Percentiles rank a stretch among this genome's conserved stretches.
phyloP scores from a whole-genome alignment of 2,329 filamentous ascomycete species.

The Monosporascus sp. region DNA sequence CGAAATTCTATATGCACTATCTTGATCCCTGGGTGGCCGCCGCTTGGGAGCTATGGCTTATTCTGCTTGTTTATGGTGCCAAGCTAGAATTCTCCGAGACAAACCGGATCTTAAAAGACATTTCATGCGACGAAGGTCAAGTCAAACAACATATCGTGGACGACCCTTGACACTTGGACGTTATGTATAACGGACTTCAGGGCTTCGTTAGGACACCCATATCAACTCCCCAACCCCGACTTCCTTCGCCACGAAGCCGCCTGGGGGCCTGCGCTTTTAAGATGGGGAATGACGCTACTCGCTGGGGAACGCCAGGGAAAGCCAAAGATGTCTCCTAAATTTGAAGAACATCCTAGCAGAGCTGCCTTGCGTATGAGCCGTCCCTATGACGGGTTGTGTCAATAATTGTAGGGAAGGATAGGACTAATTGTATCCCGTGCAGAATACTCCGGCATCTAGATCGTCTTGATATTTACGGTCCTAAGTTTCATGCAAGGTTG shows the following conservation, averaged over 20 bases:
- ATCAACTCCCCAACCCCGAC: too few species aligned
- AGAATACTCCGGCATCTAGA: constrained; percentile 61
- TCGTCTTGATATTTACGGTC: constrained; percentile 50
- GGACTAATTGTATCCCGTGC: constrained; percentile 67
- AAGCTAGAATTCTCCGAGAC: too few species aligned
- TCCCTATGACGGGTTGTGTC: constrained; percentile 47
- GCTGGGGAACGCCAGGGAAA: constrained; percentile 52
- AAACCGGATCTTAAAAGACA: too few species aligned
- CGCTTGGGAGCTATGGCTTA: too few species aligned
- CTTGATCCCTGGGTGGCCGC: too few species aligned
- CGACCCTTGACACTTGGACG: too few species aligned
- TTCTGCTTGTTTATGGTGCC: too few species aligned
- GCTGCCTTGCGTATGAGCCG: constrained; percentile 53
- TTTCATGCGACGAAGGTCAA: too few species aligned
- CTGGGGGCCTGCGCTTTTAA: constrained; percentile 62
- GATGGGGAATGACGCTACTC: constrained; percentile 64
- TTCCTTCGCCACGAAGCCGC: constrained; percentile 52
- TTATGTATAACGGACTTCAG: too few species aligned
- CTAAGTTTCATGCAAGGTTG: constrained; percentile 45
- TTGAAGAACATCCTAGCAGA: constrained; percentile 68
- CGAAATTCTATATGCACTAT: too few species aligned
- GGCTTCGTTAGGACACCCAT: too few species aligned
- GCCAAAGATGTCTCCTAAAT: constrained; percentile 59
- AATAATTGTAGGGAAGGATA: constrained; percentile 47
- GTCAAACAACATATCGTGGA: too few species aligned